phyloP scores from a whole-genome alignment of 306 rosid genomes.

The Sophora flavescens region DNA sequence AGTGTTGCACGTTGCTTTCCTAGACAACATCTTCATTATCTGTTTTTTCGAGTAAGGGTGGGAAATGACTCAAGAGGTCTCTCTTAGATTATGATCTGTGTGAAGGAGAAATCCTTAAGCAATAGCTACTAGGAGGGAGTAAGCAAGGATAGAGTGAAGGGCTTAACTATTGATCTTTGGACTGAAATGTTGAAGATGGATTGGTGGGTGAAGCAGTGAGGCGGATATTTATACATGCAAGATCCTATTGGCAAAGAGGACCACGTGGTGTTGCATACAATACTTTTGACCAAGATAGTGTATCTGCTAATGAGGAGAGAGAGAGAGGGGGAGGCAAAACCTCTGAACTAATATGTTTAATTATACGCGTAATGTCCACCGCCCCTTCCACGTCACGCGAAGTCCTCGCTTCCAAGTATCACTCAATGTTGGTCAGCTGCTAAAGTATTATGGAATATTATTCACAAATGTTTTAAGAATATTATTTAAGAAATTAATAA shows the following conservation, averaged over 20 bases:
- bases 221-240: constrained; percentile 47
- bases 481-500: too few relatives aligned
- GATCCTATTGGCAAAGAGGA: constrained; percentile 29
- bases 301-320: neutral
- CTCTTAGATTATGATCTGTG: neutral
- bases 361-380: constrained; percentile 62
- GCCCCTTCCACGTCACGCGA: constrained; percentile 47
- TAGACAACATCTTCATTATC: constrained; percentile 72
- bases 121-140: neutral
- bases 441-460: neutral
- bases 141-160: constrained; percentile 4
- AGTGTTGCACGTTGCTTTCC: constrained; percentile 80
- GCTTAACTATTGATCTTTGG: constrained; percentile 4
- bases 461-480: too few relatives aligned
- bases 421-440: constrained; percentile 29
- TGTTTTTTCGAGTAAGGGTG: neutral
- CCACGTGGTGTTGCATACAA: constrained; percentile 43
- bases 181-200: constrained; percentile 42
- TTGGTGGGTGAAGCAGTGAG: constrained; percentile 46
- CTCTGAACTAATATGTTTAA: constrained; percentile 36
- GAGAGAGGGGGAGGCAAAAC: constrained; percentile 6
- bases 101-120: neutral
- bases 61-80: neutral
- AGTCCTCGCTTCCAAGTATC: constrained; percentile 34
- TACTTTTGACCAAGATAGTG: constrained; percentile 49